These are phyloP conservation scores for Claviceps sp. DNA, from an alignment of 2,329 filamentous ascomycete genomes.

Conservation along the genomic window DNA sequence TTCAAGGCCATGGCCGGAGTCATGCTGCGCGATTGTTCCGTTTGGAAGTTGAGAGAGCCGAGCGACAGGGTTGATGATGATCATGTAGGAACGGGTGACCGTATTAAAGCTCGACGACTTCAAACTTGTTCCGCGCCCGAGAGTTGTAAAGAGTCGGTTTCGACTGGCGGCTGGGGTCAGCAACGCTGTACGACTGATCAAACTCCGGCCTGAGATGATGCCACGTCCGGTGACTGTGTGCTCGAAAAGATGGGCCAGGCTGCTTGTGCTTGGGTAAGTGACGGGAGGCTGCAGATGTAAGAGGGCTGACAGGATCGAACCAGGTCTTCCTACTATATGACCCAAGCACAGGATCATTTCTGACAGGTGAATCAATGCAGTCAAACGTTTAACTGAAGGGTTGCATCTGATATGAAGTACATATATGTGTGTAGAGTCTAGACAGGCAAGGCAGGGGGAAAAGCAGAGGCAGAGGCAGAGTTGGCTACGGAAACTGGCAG, in stretches of 20 bases:
- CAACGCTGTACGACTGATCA: neutral
- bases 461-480: neutral
- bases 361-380: neutral
- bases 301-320: neutral
- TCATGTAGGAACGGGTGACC: neutral
- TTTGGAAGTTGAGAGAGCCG: neutral
- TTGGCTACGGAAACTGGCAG: neutral
- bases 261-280: neutral
- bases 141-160: neutral
- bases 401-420: neutral
- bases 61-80: neutral
- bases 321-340: neutral
- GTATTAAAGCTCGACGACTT: neutral
- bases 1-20: conserved; percentile 4
- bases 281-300: neutral
- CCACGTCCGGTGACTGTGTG: neutral
- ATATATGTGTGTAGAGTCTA: neutral
- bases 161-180: neutral
- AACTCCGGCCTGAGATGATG: neutral
- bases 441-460: neutral
- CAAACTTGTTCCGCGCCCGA: neutral
- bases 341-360: neutral
- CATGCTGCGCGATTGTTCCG: neutral
- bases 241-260: neutral
- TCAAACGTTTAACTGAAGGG: neutral